Evolutionary conservation across 805 yeast genomes (phyloP), one percentile per base, ranked within the genome.

Genomic region (Pichia ethanolica): DNA sequence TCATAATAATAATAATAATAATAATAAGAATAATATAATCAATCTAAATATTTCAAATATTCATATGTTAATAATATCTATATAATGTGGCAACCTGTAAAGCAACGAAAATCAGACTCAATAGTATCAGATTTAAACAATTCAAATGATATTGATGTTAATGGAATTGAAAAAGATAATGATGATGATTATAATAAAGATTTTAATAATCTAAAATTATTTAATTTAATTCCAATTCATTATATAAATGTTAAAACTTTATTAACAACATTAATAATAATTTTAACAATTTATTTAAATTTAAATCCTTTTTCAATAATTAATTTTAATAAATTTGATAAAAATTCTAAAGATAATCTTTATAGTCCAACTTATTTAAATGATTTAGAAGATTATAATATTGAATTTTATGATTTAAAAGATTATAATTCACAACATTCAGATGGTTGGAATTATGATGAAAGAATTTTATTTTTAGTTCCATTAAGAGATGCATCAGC

Each of bases 401-500:
- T 46, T 20, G 42, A 82, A 45, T 71, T 67, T 48, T 83, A 80
- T 58, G 82, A 78, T 54, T 65, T 78, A 53, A 68, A 55, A 13
- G 65, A 74, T 44, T 75, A 35, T 30, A 30, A 30, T 25, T 56
- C 42, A 14, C 47, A 41, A 20, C 47, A 73, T 10, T 62, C 71
- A 5, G 69, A 75, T 56, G 83, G 82, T 2, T 78, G 82, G 82
- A 76, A 72, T 53, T 57, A 67, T 34, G 74, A 74, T 28, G 81
- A 78, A 55, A 56, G 81, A 28, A 78, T 78, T 20, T 58, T 78
- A 28, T 75, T 78, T 54, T 75, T 81, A 55, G 83, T 78, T 5
- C 83, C 83, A 2, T 65, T 78, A 53, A 64, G 83, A 66, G 83
- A 78, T 58, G 83, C 83, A 4, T 75, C 81, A 7, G 70, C 76